Evolutionary conservation across 164 flowering plant genomes (phyloP).

Genomic region (Annona squamosa): DNA sequence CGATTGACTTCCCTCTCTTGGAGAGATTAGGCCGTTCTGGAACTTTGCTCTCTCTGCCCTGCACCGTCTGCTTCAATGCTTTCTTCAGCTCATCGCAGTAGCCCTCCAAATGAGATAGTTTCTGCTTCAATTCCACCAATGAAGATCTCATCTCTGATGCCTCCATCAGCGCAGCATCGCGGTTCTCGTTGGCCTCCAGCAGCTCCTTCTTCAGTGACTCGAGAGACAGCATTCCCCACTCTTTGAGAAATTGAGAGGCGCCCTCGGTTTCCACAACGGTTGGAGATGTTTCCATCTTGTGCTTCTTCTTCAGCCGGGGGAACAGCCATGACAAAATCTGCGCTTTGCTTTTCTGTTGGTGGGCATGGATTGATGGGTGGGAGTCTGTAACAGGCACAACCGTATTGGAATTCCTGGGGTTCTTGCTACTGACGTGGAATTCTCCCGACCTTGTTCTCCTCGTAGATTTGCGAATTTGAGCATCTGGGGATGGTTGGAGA

Average conservation of each 20-base stretch:
- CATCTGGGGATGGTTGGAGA: constrained; percentile 42
- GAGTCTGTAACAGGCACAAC: constrained; percentile 57
- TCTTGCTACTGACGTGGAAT: constrained; percentile 27
- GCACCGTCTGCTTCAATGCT: constrained; percentile 50
- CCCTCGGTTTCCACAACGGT: constrained; percentile 49
- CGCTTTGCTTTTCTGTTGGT: constrained; percentile 37
- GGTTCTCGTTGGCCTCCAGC: constrained; percentile 57
- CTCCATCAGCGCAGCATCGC: constrained; percentile 65
- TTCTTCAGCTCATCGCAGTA: constrained; percentile 80
- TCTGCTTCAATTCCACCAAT: constrained; percentile 55
- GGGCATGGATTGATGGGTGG: constrained; percentile 37
- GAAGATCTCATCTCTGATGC: constrained; percentile 76
- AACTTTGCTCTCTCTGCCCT: constrained; percentile 26
- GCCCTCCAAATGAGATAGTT: constrained; percentile 59
- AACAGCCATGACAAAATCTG: constrained; percentile 64
- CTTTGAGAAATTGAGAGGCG: constrained; percentile 49
- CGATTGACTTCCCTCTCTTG: constrained; percentile 35
- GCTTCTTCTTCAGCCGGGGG: constrained; percentile 61
- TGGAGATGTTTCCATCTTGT: constrained; percentile 54
- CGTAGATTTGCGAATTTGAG: constrained; percentile 40
- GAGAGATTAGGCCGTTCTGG: constrained; percentile 27
- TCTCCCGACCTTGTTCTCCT: constrained; percentile 58
- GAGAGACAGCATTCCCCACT: constrained; percentile 46
- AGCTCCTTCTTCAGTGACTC: constrained; percentile 77
- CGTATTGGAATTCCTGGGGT: constrained; percentile 31